Conservation (phyloP, 495 filamentous ascomycete genomes). For the Aspergillus bertholletiae region DNA sequence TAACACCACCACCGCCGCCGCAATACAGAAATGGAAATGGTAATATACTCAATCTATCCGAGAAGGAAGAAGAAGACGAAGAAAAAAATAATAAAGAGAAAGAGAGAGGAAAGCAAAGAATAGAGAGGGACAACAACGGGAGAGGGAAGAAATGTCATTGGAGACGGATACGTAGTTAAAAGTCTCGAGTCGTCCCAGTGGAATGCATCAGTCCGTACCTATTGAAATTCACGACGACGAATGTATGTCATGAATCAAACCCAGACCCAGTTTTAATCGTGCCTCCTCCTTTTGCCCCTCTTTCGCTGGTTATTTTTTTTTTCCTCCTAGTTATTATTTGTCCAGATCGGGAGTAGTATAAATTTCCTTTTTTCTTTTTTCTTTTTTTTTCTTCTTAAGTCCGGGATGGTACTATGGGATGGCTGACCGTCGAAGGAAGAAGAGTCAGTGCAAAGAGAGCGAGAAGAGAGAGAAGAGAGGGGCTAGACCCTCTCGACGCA, state of each 20-base stretch:
- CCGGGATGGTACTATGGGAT: background rate
- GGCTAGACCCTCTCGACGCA: conserved; percentile 33
- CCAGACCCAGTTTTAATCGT: background rate
- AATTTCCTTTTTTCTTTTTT: conserved; percentile 3
- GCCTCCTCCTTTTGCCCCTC: background rate
- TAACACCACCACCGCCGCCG: too few relatives aligned
- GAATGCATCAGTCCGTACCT: background rate
- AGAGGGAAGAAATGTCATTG: conserved; percentile 4
- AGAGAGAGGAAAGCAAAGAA: background rate
- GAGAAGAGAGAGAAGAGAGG: conserved; percentile 5
- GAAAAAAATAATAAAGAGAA: conserved; percentile 3
- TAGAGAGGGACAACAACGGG: background rate
- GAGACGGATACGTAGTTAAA: background rate
- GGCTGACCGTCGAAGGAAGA: background rate
- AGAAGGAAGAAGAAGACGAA: too few relatives aligned
- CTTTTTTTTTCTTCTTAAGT: conserved; percentile 1
- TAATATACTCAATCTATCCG: too few relatives aligned
- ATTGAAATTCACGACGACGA: background rate
- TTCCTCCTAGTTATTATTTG: background rate
- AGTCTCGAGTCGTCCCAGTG: background rate
- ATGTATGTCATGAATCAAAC: conserved; percentile 3
- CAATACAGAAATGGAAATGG: too few relatives aligned
- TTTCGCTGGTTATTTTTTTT: background rate
- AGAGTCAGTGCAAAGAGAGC: conserved; percentile 15
- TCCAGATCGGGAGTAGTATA: background rate